Percentiles rank a stretch among this genome's conserved stretches.
These are phyloP conservation scores for Aurantiochytrium sp. DNA, from an alignment of 108 stramenopile genomes.

Conservation along the genomic window DNA sequence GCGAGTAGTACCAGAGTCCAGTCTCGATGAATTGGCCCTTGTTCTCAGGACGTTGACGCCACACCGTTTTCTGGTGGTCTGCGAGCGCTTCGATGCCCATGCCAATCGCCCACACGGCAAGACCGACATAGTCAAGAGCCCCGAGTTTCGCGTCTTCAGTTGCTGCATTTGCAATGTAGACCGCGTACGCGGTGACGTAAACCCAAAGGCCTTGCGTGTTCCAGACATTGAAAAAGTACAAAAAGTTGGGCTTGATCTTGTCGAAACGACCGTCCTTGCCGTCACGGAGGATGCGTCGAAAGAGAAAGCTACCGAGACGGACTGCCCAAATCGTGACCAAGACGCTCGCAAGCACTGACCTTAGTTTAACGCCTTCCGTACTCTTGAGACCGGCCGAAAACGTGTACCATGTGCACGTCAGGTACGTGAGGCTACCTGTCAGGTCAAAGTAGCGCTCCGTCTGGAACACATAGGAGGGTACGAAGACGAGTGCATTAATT, in stretches of 20 bases:
- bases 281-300: constrained; percentile 13
- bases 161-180: constrained; percentile 7
- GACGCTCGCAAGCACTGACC: not conserved
- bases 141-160: not conserved
- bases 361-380: not conserved
- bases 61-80: constrained; percentile 17
- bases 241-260: not conserved
- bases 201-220: constrained; percentile 29
- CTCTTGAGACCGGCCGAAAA: not conserved
- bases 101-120: not conserved
- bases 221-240: constrained; percentile 22
- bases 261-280: constrained; percentile 24
- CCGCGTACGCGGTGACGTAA: not conserved
- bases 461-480: not conserved
- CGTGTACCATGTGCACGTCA: not conserved
- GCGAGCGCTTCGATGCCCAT: constrained; percentile 24
- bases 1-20: constrained; percentile 24
- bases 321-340: not conserved
- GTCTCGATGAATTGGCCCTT: constrained; percentile 19
- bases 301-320: constrained; percentile 25
- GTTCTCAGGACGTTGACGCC: constrained; percentile 13
- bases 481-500: not conserved
- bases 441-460: constrained; percentile 21
- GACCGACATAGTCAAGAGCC: not conserved
- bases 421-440: not conserved